These are phyloP conservation scores for Penicillium oxalicum DNA, from an alignment of 2,329 filamentous ascomycete species.

Conservation along the genomic window DNA sequence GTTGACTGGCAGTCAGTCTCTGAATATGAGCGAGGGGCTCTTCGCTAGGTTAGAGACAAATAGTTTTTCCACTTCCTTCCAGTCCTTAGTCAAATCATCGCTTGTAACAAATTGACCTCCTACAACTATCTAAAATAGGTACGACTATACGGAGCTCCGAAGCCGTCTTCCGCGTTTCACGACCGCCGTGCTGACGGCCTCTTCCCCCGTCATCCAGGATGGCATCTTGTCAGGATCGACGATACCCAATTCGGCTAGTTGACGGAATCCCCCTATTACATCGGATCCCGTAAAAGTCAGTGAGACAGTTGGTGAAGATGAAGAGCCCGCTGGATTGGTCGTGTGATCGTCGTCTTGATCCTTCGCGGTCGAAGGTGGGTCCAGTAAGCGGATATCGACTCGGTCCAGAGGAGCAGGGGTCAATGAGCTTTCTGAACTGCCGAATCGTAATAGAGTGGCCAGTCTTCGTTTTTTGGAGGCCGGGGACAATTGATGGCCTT, in stretches of 20 bases:
- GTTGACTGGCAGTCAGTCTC: too few species aligned
- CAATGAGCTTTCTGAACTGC: constrained; percentile 45
- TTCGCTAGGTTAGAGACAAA: too few species aligned
- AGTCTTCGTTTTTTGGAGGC: constrained; percentile 54
- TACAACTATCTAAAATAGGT: neutral
- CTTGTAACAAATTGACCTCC: neutral
- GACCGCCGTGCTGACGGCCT: constrained; percentile 67
- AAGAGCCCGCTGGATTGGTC: neutral
- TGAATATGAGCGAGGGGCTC: too few species aligned
- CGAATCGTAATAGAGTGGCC: constrained; percentile 65
- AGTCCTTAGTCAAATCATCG: too few species aligned
- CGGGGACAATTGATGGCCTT: constrained; percentile 8
- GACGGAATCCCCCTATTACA: constrained; percentile 72
- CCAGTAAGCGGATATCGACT: constrained; percentile 47
- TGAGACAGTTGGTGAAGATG: constrained; percentile 24
- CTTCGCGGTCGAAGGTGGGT: constrained; percentile 26
- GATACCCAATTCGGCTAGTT: constrained; percentile 66
- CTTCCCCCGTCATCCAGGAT: constrained; percentile 85
- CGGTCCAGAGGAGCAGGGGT: constrained; percentile 39
- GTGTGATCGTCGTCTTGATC: constrained; percentile 7
- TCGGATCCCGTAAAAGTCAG: constrained; percentile 69
- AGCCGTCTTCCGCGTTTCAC: constrained; percentile 54
- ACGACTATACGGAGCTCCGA: constrained; percentile 11
- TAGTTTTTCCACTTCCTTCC: neutral
- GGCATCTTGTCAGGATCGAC: constrained; percentile 75